Conservation (phyloP, 1,284 basidiomycete genomes). For the Agroathelia rolfsii region DNA sequence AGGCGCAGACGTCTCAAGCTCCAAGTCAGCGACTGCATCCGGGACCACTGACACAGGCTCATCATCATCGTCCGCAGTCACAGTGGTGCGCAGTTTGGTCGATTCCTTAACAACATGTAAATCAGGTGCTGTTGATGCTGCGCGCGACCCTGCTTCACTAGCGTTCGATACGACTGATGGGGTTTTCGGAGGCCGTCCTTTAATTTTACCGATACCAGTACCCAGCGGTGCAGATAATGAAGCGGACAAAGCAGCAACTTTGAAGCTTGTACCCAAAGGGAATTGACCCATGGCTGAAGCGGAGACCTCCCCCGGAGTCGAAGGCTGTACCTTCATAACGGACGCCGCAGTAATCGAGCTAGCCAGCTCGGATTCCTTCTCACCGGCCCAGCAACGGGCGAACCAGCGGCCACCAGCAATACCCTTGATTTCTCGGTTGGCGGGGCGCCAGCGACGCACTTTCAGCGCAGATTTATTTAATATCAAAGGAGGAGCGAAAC, state of each 20-base stretch:
- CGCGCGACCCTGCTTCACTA: slow-evolving; percentile 46
- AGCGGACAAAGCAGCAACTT: slow-evolving; percentile 23
- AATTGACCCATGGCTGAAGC: slow-evolving; percentile 22
- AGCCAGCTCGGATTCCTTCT: slow-evolving; percentile 60
- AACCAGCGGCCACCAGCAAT: slow-evolving; percentile 77
- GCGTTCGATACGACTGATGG: slow-evolving; percentile 33
- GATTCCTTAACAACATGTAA: slow-evolving; percentile 33
- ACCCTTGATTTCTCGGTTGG: slow-evolving; percentile 64
- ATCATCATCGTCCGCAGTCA: slow-evolving; percentile 32
- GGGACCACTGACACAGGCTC: slow-evolving; percentile 29
- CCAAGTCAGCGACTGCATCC: no score
- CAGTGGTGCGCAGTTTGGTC: slow-evolving; percentile 49
- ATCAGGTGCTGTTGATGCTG: slow-evolving; percentile 38
- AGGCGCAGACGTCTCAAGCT: no score
- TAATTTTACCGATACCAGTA: slow-evolving; percentile 28
- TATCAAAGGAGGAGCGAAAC: slow-evolving; percentile 54
- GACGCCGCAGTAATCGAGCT: slow-evolving; percentile 19
- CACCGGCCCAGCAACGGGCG: slow-evolving; percentile 64
- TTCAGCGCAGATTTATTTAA: slow-evolving; percentile 52
- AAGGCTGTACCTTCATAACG: no score
- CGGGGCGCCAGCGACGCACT: slow-evolving; percentile 60
- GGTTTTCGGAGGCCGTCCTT: slow-evolving; percentile 25
- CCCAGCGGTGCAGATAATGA: slow-evolving; percentile 31
- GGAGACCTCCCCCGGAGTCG: no score
- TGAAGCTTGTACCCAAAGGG: slow-evolving; percentile 18